Evolutionary conservation across 2,329 filamentous ascomycete species (phyloP), one percentile per base, ranked within the genome.

Genomic region (Neofusicoccum parvum): DNA sequence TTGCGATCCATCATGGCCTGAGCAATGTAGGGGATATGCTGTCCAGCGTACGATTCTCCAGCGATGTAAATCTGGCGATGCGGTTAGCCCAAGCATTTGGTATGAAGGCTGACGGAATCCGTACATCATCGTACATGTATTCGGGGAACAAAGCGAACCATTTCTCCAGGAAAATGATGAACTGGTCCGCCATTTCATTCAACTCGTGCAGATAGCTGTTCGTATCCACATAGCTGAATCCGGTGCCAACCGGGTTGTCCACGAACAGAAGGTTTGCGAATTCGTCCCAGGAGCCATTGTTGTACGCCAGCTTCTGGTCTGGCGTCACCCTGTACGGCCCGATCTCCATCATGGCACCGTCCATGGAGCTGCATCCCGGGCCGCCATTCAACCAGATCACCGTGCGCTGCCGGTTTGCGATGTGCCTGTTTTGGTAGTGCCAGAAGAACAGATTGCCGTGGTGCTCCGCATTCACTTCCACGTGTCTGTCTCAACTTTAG

Each of bases 381-480:
- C 95, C 96, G 63, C 95, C 96, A 75, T 99, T 99, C 66, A 99
- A 81, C 95, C 96, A 99, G 73, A 99, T 89, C 11, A 99, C 91
- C 2, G 94, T 97, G 66, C 95, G 88, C 77, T 95, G 92, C 72
- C 86, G 88, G 76, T 98, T 92, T 65, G 93, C 94, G 70, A 99
- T 97, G 78, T 99, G 95, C 71, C 92, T 87, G 76, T 98, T 98
- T 76, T 97, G 88, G 76, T 92, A 97, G 74, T 97, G 92, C 95
- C 95, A 99, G 83, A 99, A 99, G 84, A 98, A 99, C 17, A 99
- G 81, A 78, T 98, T 96, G 71, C 92, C 94, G 76, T 98, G 92
- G 76, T 90, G 87, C 70, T 92, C 89, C 20, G 90, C 87, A 39
- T 89, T 91, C 73, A 99, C 86, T 80, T 98, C 94, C 77, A 99